phyloP scores from a whole-genome alignment of 768 basidiomycete genomes.

The Porpolomopsis calyptriformis region DNA sequence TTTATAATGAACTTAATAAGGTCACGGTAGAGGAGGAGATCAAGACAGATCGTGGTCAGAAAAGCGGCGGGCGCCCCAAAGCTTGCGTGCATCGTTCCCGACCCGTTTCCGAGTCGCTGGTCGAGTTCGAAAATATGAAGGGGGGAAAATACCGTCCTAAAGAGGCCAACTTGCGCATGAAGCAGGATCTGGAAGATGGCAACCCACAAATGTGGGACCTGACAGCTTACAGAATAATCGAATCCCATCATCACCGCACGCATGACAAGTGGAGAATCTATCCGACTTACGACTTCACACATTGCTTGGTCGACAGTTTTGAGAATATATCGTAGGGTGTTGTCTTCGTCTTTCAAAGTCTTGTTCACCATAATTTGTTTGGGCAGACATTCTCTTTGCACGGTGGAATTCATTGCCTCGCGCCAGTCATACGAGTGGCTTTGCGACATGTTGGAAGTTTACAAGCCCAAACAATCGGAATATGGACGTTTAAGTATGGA shows the following conservation, averaged over 20 bases:
- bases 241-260: constrained; percentile 88
- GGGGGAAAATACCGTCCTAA: constrained; percentile 83
- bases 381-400: constrained; percentile 88
- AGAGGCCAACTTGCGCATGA: constrained; percentile 92
- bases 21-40: constrained; percentile 83
- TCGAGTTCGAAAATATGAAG: constrained; percentile 88
- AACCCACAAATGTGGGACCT: constrained; percentile 99
- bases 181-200: constrained; percentile 83
- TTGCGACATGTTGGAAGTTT: constrained; percentile 93
- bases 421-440: constrained; percentile 99
- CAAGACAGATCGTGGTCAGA: constrained; percentile 77
- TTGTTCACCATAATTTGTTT: constrained; percentile 5
- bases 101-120: constrained; percentile 77
- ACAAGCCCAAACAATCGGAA: constrained; percentile 95
- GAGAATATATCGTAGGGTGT: constrained; percentile 92
- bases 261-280: constrained; percentile 93
- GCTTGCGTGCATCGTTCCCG: constrained; percentile 82
- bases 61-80: constrained; percentile 67
- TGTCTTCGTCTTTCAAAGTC: neutral
- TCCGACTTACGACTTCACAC: constrained; percentile 97
- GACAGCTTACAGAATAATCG: constrained; percentile 88
- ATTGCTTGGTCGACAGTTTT: constrained; percentile 95
- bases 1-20: constrained; percentile 5
- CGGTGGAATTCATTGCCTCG: constrained; percentile 89
- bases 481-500: constrained; percentile 89